Percentiles rank a stretch among this genome's conserved stretches.
Evolutionary conservation across 768 basidiomycete species (phyloP).

Genomic region (Auricularia sp.): DNA sequence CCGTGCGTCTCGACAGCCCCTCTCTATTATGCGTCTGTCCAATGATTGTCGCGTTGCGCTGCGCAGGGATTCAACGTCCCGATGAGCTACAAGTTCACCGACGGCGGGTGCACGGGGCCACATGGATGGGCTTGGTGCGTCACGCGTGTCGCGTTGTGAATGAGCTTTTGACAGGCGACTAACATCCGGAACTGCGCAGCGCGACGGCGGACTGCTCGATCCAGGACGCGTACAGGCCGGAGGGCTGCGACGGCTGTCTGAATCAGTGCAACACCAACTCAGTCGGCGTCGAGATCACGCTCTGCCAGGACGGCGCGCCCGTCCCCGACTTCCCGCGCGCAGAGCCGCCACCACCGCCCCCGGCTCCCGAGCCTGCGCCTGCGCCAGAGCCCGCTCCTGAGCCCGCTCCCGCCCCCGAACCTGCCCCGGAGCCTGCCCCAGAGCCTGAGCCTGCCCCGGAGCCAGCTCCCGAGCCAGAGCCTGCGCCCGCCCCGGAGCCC

Average conservation of each 20-base stretch:
- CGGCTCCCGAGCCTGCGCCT: background rate
- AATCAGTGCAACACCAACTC: background rate
- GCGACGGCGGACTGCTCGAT: background rate
- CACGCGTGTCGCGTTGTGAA: too few relatives aligned
- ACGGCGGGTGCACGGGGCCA: background rate
- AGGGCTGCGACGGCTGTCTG: background rate
- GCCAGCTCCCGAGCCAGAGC: background rate
- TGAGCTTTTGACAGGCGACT: too few relatives aligned
- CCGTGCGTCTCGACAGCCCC: background rate
- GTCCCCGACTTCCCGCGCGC: background rate
- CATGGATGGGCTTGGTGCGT: background rate
- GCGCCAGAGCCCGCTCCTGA: background rate
- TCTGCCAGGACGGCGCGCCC: background rate
- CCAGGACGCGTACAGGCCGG: background rate
- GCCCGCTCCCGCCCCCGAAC: background rate
- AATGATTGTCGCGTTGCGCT: background rate
- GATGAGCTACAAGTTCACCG: slow-evolving; percentile 1
- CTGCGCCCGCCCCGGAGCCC: background rate
- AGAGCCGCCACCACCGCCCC: background rate
- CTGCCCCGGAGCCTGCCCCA: background rate
- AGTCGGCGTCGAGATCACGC: background rate
- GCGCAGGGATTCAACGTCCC: background rate
- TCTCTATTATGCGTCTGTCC: background rate
- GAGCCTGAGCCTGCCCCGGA: background rate
- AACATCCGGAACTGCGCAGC: background rate